Evolutionary conservation across 1,284 basidiomycete species (phyloP).

Genomic region (Grifola frondosa): DNA sequence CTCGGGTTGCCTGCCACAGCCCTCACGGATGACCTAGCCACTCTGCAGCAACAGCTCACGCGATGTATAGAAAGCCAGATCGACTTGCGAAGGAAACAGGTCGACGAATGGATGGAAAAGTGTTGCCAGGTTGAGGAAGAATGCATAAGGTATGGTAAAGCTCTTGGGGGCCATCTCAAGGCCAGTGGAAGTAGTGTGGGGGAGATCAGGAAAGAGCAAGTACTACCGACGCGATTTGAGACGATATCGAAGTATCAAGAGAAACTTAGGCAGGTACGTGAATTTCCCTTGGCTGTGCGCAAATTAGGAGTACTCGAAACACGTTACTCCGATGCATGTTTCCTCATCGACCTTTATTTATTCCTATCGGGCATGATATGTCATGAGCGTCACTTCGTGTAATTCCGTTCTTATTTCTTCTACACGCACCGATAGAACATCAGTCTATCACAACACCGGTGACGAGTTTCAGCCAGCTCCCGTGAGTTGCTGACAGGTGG

Average conservation of each 20-base stretch:
- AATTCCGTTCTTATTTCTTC: too few relatives aligned
- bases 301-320: too few relatives aligned
- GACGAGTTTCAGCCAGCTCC: too few relatives aligned
- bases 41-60: slow-evolving; percentile 65
- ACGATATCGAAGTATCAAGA: slow-evolving; percentile 66
- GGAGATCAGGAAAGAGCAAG: slow-evolving; percentile 58
- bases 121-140: slow-evolving; percentile 63
- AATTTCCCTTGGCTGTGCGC: too few relatives aligned
- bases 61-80: slow-evolving; percentile 71
- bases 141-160: slow-evolving; percentile 61
- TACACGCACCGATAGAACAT: too few relatives aligned
- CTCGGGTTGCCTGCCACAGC: slow-evolving; percentile 74
- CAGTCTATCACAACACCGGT: too few relatives aligned
- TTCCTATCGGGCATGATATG: too few relatives aligned
- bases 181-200: slow-evolving; percentile 55
- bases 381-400: too few relatives aligned
- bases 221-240: slow-evolving; percentile 68
- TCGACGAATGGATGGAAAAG: slow-evolving; percentile 65
- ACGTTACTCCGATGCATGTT: too few relatives aligned
- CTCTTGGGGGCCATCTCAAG: slow-evolving; percentile 70
- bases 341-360: too few relatives aligned
- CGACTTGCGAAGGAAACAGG: slow-evolving; percentile 62
- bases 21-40: slow-evolving; percentile 69
- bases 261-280: slow-evolving; percentile 68
- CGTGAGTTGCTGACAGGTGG: too few relatives aligned